Evolutionary conservation across 805 yeast species (phyloP).

Genomic region (Spencermartinsiella europaea): DNA sequence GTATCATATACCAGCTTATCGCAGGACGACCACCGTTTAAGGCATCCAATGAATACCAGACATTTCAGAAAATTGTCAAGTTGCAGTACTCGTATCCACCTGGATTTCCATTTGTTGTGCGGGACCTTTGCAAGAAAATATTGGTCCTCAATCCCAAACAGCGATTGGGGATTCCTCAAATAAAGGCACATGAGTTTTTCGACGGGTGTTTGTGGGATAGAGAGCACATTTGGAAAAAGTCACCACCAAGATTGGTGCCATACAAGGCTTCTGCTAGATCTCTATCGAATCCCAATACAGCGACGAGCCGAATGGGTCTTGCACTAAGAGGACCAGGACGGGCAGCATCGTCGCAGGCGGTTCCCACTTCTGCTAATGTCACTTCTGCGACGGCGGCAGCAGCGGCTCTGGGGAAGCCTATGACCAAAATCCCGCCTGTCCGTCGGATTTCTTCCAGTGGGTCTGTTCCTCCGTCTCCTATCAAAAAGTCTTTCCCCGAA

Average conservation of each 20-base stretch:
- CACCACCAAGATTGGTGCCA: slow-evolving; percentile 65
- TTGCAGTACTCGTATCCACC: slow-evolving; percentile 69
- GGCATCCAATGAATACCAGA: slow-evolving; percentile 76
- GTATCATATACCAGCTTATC: slow-evolving; percentile 77
- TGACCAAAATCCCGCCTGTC: slow-evolving; percentile 7
- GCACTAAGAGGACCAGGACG: neutral
- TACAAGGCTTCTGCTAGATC: slow-evolving; percentile 37
- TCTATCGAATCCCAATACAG: slow-evolving; percentile 1
- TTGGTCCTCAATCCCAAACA: slow-evolving; percentile 66
- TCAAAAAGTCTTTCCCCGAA: neutral
- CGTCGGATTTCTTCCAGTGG: neutral
- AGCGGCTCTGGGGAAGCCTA: slow-evolving; percentile 20
- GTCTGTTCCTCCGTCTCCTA: neutral
- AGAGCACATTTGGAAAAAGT: slow-evolving; percentile 60
- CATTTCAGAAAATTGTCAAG: slow-evolving; percentile 81
- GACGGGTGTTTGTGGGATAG: slow-evolving; percentile 64
- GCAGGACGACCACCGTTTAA: slow-evolving; percentile 87
- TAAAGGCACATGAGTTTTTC: slow-evolving; percentile 72
- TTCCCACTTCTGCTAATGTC: slow-evolving; percentile 2
- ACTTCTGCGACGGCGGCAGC: slow-evolving; percentile 23
- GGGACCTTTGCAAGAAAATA: slow-evolving; percentile 61
- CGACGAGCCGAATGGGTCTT: slow-evolving; percentile 1
- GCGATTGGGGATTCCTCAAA: slow-evolving; percentile 51
- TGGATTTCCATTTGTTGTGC: slow-evolving; percentile 56
- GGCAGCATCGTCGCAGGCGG: slow-evolving; percentile 1